A percentile compares a stretch with the other conserved stretches of the same genome.
phyloP scores from a whole-genome alignment of 768 basidiomycete genomes.

The Daedalea quercina region DNA sequence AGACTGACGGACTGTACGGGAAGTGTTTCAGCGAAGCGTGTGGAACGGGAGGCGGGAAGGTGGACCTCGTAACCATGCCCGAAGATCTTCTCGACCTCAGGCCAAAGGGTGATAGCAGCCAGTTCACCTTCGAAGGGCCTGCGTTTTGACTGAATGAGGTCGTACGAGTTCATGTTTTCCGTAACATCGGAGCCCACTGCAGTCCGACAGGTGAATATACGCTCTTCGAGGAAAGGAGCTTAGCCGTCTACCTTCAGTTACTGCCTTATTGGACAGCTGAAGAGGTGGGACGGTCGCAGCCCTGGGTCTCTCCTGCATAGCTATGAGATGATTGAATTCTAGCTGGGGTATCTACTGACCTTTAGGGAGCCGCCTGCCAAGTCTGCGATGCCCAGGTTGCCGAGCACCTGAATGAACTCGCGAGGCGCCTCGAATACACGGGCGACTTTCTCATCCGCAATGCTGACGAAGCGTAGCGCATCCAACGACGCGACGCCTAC shows the following conservation, averaged over 20 bases:
- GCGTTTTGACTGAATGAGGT: slow-evolving; percentile 14
- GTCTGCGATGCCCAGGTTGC: slow-evolving; percentile 40
- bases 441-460: slow-evolving; percentile 94
- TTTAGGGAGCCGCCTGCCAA: slow-evolving; percentile 36
- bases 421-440: slow-evolving; percentile 90
- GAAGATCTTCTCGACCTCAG: slow-evolving; percentile 93
- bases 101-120: slow-evolving; percentile 86
- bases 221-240: neutral
- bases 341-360: slow-evolving; percentile 28
- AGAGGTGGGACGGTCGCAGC: slow-evolving; percentile 91
- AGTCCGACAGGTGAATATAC: neutral
- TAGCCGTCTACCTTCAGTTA: slow-evolving; percentile 48
- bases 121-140: slow-evolving; percentile 88
- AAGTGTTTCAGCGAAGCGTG: neutral
- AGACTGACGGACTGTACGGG: slow-evolving; percentile 66
- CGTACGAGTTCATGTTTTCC: neutral
- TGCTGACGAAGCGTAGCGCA: slow-evolving; percentile 75
- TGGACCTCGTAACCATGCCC: slow-evolving; percentile 94
- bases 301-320: slow-evolving; percentile 39
- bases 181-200: neutral
- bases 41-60: neutral
- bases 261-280: slow-evolving; percentile 90
- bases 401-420: slow-evolving; percentile 64
- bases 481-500: slow-evolving; percentile 72
- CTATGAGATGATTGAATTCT: neutral